Percentiles rank a stretch among this genome's conserved stretches.
Evolutionary conservation across 2,329 filamentous ascomycete genomes (phyloP).

Genomic region (Colletotrichum tropicicola): DNA sequence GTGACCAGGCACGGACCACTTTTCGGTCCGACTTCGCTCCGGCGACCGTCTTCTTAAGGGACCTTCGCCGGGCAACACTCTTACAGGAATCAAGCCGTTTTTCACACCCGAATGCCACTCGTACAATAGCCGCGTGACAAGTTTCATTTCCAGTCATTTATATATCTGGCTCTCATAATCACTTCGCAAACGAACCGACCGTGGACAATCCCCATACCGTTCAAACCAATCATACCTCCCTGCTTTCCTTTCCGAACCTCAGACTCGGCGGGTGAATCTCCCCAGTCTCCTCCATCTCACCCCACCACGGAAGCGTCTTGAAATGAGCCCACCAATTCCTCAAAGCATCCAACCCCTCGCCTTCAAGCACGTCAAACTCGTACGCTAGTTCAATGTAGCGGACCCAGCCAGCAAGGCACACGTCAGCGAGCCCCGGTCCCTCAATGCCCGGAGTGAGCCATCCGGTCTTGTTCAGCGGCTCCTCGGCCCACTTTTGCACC

Average conservation of each 20-base stretch:
- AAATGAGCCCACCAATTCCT: constrained; percentile 32
- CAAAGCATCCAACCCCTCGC: constrained; percentile 23
- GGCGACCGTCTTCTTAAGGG: too few species aligned
- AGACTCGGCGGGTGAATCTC: background rate
- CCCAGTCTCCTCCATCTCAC: constrained; percentile 31
- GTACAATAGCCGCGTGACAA: too few species aligned
- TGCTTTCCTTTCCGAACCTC: background rate
- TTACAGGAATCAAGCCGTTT: too few species aligned
- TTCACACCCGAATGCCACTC: too few species aligned
- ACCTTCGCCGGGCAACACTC: too few species aligned
- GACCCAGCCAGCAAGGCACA: constrained; percentile 26
- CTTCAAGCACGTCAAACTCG: constrained; percentile 26
- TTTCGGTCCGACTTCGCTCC: too few species aligned
- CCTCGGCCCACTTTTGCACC: constrained; percentile 26
- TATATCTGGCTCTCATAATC: too few species aligned
- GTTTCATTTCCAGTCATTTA: too few species aligned
- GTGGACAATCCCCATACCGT: too few species aligned
- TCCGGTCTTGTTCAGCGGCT: constrained; percentile 24
- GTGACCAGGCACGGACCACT: too few species aligned
- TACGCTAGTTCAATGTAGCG: constrained; percentile 33
- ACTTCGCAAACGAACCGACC: too few species aligned
- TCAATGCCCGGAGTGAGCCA: constrained; percentile 34
- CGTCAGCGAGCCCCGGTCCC: constrained; percentile 32
- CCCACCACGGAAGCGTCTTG: constrained; percentile 32
- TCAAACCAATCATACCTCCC: background rate